Conservation (phyloP, 306 rosid genomes). For the Parietaria judaica region DNA sequence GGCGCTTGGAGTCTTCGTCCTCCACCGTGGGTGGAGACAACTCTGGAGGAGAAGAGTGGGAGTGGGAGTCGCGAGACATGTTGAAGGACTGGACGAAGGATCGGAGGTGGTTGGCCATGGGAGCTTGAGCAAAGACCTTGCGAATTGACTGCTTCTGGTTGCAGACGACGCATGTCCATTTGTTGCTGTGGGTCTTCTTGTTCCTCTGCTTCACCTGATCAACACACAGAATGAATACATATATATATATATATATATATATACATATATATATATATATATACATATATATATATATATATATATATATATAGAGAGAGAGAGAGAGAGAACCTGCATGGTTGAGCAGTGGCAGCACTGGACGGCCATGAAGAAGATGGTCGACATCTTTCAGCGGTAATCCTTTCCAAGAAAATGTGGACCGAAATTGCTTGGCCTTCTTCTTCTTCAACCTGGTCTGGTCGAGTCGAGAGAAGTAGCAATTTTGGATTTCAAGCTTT, state of each 20-base stretch:
- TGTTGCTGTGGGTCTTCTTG: slow-evolving; percentile 52
- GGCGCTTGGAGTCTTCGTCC: slow-evolving; percentile 3
- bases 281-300: not conserved
- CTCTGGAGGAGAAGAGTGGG: slow-evolving; percentile 7
- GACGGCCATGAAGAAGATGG: slow-evolving; percentile 58
- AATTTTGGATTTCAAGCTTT: too few relatives aligned
- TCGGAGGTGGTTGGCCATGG: slow-evolving; percentile 63
- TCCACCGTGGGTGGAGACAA: not conserved
- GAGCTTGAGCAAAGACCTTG: slow-evolving; percentile 68
- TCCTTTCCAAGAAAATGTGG: too few relatives aligned
- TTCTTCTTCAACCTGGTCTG: too few relatives aligned
- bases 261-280: too few relatives aligned
- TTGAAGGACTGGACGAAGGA: slow-evolving; percentile 76
- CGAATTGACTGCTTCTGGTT: slow-evolving; percentile 66
- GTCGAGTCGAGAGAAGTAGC: too few relatives aligned
- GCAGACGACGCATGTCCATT: slow-evolving; percentile 76
- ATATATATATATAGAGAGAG: not conserved
- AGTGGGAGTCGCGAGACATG: slow-evolving; percentile 41
- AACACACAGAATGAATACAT: not conserved
- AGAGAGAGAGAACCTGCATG: slow-evolving; percentile 53
- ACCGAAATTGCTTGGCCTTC: too few relatives aligned
- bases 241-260: not conserved
- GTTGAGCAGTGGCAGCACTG: slow-evolving; percentile 82
- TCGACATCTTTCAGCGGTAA: slow-evolving; percentile 37
- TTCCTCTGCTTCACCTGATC: slow-evolving; percentile 65